phyloP scores from a whole-genome alignment of 805 yeast genomes.

The Hanseniaspora lindneri region DNA sequence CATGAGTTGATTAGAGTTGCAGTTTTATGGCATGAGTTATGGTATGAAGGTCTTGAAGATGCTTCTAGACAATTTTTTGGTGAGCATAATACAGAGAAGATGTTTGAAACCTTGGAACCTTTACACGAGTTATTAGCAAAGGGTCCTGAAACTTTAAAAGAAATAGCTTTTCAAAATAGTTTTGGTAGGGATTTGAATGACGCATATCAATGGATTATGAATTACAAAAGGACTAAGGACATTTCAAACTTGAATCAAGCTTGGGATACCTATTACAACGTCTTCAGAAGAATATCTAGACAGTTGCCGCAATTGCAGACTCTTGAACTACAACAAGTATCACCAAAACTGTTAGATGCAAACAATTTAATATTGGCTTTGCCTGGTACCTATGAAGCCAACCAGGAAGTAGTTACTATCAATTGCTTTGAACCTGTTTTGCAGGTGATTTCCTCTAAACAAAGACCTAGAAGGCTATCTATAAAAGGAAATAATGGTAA shows the following conservation, averaged over 20 bases:
- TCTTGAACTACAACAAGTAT: constrained; percentile 81
- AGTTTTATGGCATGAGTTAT: constrained; percentile 91
- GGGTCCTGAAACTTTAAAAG: constrained; percentile 88
- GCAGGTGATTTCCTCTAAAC: constrained; percentile 84
- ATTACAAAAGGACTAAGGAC: constrained; percentile 75
- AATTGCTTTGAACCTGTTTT: constrained; percentile 68
- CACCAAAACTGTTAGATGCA: constrained; percentile 76
- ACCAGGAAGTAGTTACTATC: constrained; percentile 64
- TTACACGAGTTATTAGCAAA: constrained; percentile 70
- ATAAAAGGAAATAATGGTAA: constrained; percentile 86
- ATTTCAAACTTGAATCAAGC: constrained; percentile 86
- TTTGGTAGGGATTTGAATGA: constrained; percentile 87
- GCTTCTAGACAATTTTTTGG: constrained; percentile 89
- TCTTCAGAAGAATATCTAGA: constrained; percentile 79
- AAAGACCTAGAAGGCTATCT: constrained; percentile 78
- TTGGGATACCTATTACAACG: constrained; percentile 92
- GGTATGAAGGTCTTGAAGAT: constrained; percentile 97
- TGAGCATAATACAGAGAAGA: constrained; percentile 86
- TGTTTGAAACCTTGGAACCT: constrained; percentile 85
- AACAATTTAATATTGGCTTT: constrained; percentile 73
- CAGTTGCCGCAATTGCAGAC: constrained; percentile 79
- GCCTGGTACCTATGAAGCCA: constrained; percentile 87
- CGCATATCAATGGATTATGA: constrained; percentile 87
- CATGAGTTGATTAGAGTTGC: constrained; percentile 88
- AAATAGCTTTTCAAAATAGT: constrained; percentile 80